Evolutionary conservation across 1,139 yeast genomes (phyloP), one percentile per base, ranked within the genome.

Genomic region (Hansenula sp.): DNA sequence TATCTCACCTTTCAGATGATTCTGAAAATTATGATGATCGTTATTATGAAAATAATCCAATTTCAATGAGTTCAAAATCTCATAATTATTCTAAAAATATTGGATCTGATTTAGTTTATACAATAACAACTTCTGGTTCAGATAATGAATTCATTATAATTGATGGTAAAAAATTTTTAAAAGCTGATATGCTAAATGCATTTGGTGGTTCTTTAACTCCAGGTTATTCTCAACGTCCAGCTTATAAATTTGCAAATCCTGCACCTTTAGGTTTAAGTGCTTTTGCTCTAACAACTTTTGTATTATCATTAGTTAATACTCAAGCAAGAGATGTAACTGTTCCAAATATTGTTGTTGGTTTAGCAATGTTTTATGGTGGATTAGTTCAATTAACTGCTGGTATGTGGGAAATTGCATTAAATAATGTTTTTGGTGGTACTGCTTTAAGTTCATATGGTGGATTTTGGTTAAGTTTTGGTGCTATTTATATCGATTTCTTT

Each of bases 361-460:
- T 75, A 38, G 87, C 87, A 1, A 69, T 74, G 52, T 81, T 81
- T 59, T 82, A 82, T 60, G 89, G 89, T 46, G 89, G 89, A 22
- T 64, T 77, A n/a, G 73, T 81, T 37, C 88, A 82, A 59, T 59
- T 65, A 65, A 72, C 54, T 68, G 86, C 89, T n/a, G 89, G 88
- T 43, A 75, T 82, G 78, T 82, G 84, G 75, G 88, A 81, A 56
- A 71, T 82, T 53, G 82, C 83, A 4, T 45, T 73, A 32, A 95
- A 89, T 55, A 87, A 88, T 68, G 81, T 96, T 41, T 89, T 88
- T 69, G 96, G 95, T 79, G 96, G 88, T 45, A 77, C 86, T 40
- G 95, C 95, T 3, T 72, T 88, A 45, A 66, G 82, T 20, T 82
- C 94, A 7, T 89, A 70, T 59, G 96, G 95, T 46, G 95, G 92